Conservation (phyloP, 768 basidiomycete species). For the Tylopilus vinaceipallidus region DNA sequence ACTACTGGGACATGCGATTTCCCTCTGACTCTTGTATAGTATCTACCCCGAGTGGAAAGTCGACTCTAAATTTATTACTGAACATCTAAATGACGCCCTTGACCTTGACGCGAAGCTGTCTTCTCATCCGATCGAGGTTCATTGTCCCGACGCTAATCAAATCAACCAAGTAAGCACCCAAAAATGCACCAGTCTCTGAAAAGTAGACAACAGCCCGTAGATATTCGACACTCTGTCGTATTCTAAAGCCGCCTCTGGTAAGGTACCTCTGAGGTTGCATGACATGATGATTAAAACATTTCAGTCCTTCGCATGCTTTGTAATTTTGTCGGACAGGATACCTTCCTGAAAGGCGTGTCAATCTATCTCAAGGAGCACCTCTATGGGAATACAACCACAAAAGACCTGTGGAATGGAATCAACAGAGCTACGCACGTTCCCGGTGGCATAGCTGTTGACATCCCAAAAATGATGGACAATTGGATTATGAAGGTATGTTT, state of each 20-base stretch:
- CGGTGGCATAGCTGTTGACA: slow-evolving; percentile 44
- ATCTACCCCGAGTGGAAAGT: slow-evolving; percentile 87
- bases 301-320: slow-evolving; percentile 92
- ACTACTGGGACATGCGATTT: not conserved
- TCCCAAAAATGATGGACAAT: slow-evolving; percentile 81
- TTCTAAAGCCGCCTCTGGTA: slow-evolving; percentile 78
- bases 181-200: not conserved
- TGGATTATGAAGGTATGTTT: slow-evolving; percentile 77
- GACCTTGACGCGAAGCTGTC: slow-evolving; percentile 80
- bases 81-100: slow-evolving; percentile 74
- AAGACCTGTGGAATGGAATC: slow-evolving; percentile 87
- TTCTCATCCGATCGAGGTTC: slow-evolving; percentile 92
- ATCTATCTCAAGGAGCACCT: slow-evolving; percentile 88
- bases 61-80: slow-evolving; percentile 76
- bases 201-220: slow-evolving; percentile 34
- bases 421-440: slow-evolving; percentile 58
- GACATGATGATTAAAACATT: not conserved
- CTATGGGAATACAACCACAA: slow-evolving; percentile 81
- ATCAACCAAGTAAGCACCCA: slow-evolving; percentile 61
- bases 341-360: slow-evolving; percentile 85
- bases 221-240: slow-evolving; percentile 90
- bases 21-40: slow-evolving; percentile 33
- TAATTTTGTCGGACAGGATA: slow-evolving; percentile 83
- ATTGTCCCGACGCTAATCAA: slow-evolving; percentile 81
- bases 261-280: slow-evolving; percentile 7